Evolutionary conservation across 2,329 filamentous ascomycete species (phyloP), one percentile per base, ranked within the genome.

Genomic region (Verruconis gallopava): DNA sequence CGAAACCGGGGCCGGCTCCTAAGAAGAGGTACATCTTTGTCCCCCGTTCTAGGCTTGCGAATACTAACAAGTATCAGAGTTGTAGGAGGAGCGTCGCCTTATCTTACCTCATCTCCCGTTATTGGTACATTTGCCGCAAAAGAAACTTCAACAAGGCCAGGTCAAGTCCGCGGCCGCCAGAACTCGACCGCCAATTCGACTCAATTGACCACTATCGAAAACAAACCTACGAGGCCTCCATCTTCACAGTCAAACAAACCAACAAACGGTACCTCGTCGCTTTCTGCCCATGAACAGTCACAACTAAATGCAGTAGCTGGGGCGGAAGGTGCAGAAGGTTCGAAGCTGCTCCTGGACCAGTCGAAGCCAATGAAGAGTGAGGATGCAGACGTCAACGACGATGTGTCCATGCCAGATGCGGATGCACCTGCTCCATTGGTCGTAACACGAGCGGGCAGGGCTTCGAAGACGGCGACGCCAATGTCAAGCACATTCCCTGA

Each of bases 91-190:
- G 72, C 77, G 52, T 83, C 84, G 1, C 77, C 82, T 14, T 79
- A 78, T 2, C 67, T 80, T 48, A 73, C 77, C n/a, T 80, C 85
- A 1, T 89, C 86, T 1, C 84, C 85, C 14, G 71, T 86, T 37
- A 68, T 83, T 37, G 72, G 75, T 38, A 73, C 71, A n/a, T 74
- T 85, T 45, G 60, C 63, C 32, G 71, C 75, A 19, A 82, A 85
- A 50, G 65, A 68, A 62, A 49, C 61, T 58, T 41, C 66, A 57
- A 50, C 75, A 44, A 74, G 80, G 34, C 79, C 83, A 11, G 69
- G 74, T 39, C 78, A 79, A 4, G 77, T 81, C 4, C 76, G 85
- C 50, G 75, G 77, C 28, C 77, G 85, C 53, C 84, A 86, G 55
- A 88, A 81, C 53, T 84, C 82, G 14, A 35, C 33, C 12, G 36